A percentile compares a stretch with the other conserved stretches of the same genome.
Conservation (phyloP, 2,329 filamentous ascomycete genomes). For the Hortaea sp. region DNA sequence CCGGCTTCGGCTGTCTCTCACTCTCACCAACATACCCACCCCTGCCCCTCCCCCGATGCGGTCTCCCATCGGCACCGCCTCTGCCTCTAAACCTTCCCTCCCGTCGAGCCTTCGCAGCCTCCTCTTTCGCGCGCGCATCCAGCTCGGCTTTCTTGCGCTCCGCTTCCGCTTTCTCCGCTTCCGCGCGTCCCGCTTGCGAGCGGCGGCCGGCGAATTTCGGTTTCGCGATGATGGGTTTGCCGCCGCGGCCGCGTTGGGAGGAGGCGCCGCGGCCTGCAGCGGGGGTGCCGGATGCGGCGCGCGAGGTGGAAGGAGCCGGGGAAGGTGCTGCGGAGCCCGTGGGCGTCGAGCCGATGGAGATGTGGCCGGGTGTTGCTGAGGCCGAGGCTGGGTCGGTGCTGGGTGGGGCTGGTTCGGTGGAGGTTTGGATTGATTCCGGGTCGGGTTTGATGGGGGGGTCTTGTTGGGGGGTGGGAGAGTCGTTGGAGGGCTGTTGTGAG, state of each 20-base stretch:
- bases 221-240: slow-evolving; percentile 9
- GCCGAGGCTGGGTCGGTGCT: background rate
- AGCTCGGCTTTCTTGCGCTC: slow-evolving; percentile 30
- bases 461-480: background rate
- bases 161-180: slow-evolving; percentile 30
- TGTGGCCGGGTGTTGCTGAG: background rate
- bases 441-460: background rate
- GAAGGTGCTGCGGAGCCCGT: background rate
- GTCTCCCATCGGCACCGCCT: slow-evolving; percentile 18
- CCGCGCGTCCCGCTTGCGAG: slow-evolving; percentile 35
- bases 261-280: background rate
- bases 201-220: slow-evolving; percentile 35
- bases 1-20: slow-evolving; percentile 8
- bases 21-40: slow-evolving; percentile 34
- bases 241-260: background rate
- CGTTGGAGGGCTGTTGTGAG: background rate
- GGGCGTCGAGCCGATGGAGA: background rate
- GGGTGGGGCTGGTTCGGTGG: background rate
- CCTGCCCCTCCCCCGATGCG: slow-evolving; percentile 25
- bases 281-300: background rate
- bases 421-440: background rate
- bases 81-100: slow-evolving; percentile 14
- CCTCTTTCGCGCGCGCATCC: slow-evolving; percentile 22
- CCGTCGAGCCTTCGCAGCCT: slow-evolving; percentile 14
- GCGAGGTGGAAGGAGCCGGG: background rate